These are phyloP conservation scores for Xerocomellus intermedius DNA, from an alignment of 768 basidiomycete genomes.

Conservation along the genomic window DNA sequence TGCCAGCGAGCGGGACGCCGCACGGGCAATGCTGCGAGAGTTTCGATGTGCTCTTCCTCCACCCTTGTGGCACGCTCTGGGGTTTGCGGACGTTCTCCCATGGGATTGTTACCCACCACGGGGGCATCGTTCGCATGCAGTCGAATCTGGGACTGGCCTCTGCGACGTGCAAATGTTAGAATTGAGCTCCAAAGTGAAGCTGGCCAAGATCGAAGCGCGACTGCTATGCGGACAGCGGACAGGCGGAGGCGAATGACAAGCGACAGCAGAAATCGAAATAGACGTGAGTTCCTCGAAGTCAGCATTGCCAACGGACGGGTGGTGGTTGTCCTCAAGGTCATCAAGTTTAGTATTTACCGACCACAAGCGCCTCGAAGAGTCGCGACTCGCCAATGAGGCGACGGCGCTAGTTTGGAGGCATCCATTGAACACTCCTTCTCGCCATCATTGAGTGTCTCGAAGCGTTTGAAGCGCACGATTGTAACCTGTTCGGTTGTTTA, in stretches of 20 bases:
- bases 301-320: background rate
- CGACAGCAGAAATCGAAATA: constrained; percentile 1
- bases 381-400: too few relatives aligned
- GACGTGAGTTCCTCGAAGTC: background rate
- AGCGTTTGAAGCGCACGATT: too few relatives aligned
- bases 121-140: background rate
- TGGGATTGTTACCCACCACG: background rate
- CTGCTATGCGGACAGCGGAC: background rate
- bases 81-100: background rate
- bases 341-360: too few relatives aligned
- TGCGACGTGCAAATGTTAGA: background rate
- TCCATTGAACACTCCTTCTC: too few relatives aligned
- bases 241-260: constrained; percentile 2
- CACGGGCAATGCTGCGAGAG: constrained; percentile 8
- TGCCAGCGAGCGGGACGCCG: background rate
- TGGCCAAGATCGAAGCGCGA: background rate
- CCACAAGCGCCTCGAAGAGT: too few relatives aligned
- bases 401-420: too few relatives aligned
- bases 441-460: too few relatives aligned
- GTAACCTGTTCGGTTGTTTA: too few relatives aligned
- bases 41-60: background rate
- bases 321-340: too few relatives aligned
- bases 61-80: background rate
- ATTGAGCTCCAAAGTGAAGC: constrained; percentile 8
- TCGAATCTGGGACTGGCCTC: background rate